Conservation (phyloP, 805 yeast species). For the Debaryomyces tyrocola region DNA sequence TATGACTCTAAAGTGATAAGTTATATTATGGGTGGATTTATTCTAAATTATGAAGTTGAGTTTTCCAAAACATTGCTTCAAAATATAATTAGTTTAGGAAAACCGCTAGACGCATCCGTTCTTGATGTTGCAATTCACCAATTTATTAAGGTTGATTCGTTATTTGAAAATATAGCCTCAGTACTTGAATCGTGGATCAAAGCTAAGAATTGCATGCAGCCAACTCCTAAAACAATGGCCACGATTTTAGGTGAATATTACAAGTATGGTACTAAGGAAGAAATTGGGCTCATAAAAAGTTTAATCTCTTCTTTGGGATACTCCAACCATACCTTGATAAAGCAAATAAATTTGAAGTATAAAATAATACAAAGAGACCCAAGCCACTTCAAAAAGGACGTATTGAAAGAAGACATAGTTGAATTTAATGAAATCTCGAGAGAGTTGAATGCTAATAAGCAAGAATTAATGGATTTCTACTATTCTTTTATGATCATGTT, state of each 20-base stretch:
- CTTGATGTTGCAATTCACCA: slow-evolving; percentile 26
- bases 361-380: slow-evolving; percentile 26
- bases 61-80: slow-evolving; percentile 25
- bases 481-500: slow-evolving; percentile 28
- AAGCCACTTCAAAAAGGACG: slow-evolving; percentile 21
- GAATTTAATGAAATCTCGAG: slow-evolving; percentile 17
- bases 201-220: slow-evolving; percentile 18
- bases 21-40: slow-evolving; percentile 29
- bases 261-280: slow-evolving; percentile 28
- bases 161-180: slow-evolving; percentile 28
- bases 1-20: slow-evolving; percentile 25
- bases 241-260: slow-evolving; percentile 28
- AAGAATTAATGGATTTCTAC: slow-evolving; percentile 21
- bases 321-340: slow-evolving; percentile 22
- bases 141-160: slow-evolving; percentile 25
- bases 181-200: slow-evolving; percentile 28
- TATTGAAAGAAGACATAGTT: slow-evolving; percentile 23
- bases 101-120: slow-evolving; percentile 22
- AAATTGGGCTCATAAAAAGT: slow-evolving; percentile 20
- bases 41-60: slow-evolving; percentile 34
- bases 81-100: slow-evolving; percentile 19
- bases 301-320: slow-evolving; percentile 18
- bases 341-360: slow-evolving; percentile 20
- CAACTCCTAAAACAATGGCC: slow-evolving; percentile 26
- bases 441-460: slow-evolving; percentile 6